phyloP scores from a whole-genome alignment of 768 basidiomycete species.

The Leccinum sublutescens region DNA sequence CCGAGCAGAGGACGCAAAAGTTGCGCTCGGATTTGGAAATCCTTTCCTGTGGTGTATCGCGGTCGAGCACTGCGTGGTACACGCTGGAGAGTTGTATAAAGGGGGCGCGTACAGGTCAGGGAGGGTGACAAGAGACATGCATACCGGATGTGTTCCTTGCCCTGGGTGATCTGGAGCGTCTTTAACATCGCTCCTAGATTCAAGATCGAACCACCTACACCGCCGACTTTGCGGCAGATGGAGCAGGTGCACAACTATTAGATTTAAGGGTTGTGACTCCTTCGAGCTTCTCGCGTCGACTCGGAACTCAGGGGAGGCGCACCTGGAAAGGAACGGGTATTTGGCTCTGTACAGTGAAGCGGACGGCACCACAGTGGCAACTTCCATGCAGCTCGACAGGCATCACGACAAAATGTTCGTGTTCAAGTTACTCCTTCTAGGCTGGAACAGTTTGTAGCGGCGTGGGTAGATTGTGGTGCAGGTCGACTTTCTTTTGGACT shows the following conservation, averaged over 20 bases:
- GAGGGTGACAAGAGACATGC: neutral
- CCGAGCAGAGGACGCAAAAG: constrained; percentile 44
- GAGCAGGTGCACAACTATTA: too few species aligned
- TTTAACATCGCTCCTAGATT: too few species aligned
- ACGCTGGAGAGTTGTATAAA: constrained; percentile 33
- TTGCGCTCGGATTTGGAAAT: constrained; percentile 55
- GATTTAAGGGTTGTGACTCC: too few species aligned
- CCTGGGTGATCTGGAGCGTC: constrained; percentile 40
- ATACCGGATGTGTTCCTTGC: constrained; percentile 55
- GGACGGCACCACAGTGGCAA: neutral
- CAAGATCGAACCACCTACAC: too few species aligned
- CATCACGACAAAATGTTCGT: neutral
- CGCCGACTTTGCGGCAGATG: too few species aligned
- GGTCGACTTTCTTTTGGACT: too few species aligned
- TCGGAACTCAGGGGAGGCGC: too few species aligned
- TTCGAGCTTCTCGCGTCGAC: too few species aligned
- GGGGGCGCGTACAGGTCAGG: too few species aligned
- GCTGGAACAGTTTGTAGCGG: too few species aligned
- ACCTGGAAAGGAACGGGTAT: constrained; percentile 51
- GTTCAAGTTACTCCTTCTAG: too few species aligned
- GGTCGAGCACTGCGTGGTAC: constrained; percentile 61
- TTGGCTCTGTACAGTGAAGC: constrained; percentile 40
- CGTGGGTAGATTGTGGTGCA: too few species aligned
- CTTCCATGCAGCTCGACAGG: neutral
- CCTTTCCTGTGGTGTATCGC: constrained; percentile 49